These are phyloP conservation scores for Leptographium flavum DNA, from an alignment of 2,329 filamentous ascomycete genomes.

Conservation along the genomic window DNA sequence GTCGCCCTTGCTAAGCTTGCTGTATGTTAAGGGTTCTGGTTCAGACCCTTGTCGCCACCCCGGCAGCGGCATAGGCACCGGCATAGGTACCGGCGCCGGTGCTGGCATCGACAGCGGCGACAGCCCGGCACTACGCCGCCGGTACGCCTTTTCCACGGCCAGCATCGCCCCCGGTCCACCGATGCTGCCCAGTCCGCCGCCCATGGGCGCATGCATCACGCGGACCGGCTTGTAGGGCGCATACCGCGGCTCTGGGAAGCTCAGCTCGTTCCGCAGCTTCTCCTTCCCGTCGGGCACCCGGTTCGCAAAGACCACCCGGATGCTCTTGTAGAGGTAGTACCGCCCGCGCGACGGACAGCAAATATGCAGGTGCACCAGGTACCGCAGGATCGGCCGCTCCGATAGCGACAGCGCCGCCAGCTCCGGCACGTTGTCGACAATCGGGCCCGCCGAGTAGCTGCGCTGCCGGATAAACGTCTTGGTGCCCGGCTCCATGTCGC, in stretches of 20 bases:
- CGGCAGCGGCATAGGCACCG: not conserved
- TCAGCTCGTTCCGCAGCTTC: constrained; percentile 77
- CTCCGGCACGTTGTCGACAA: constrained; percentile 46
- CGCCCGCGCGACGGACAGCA: constrained; percentile 73
- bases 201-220: constrained; percentile 28
- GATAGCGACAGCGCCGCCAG: constrained; percentile 14
- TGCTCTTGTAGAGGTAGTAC: constrained; percentile 81
- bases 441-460: constrained; percentile 76
- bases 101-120: constrained; percentile 19
- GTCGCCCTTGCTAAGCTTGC: constrained; percentile 55
- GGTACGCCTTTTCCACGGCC: constrained; percentile 43
- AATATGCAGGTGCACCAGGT: constrained; percentile 85
- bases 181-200: not conserved
- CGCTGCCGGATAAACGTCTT: constrained; percentile 95
- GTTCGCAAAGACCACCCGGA: constrained; percentile 93
- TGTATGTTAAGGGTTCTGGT: too few relatives aligned
- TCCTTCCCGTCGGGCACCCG: constrained; percentile 92
- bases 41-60: not conserved
- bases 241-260: constrained; percentile 76
- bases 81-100: constrained; percentile 9
- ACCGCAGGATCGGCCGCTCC: constrained; percentile 63
- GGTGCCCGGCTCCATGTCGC: constrained; percentile 82
- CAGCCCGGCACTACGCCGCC: constrained; percentile 42
- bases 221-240: constrained; percentile 63
- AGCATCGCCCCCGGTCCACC: constrained; percentile 31